Conservation (phyloP, 345 rosid species). For the Pistacia integerrima region DNA sequence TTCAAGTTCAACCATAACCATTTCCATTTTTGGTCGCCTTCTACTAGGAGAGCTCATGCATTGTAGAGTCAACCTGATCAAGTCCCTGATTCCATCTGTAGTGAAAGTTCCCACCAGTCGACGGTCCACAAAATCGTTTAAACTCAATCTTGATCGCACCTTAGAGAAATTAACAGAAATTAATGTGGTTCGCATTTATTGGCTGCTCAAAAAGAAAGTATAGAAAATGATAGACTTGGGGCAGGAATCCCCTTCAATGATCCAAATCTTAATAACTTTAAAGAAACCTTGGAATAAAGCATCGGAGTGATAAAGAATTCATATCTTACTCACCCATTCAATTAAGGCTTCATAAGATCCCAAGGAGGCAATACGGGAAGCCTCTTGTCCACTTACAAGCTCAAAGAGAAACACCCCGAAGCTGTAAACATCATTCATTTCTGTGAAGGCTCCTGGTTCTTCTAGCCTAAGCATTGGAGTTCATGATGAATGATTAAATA, state of each 20-base stretch:
- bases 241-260: too few relatives aligned
- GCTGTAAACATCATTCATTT: constrained; percentile 60
- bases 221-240: too few relatives aligned
- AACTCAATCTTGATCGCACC: constrained; percentile 41
- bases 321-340: constrained; percentile 43
- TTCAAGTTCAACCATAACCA: constrained; percentile 52
- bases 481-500: not conserved
- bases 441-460: constrained; percentile 38
- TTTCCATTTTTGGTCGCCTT: constrained; percentile 49
- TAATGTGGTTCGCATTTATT: too few relatives aligned
- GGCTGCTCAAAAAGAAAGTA: too few relatives aligned
- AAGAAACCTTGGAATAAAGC: not conserved
- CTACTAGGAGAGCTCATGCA: constrained; percentile 50
- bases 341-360: constrained; percentile 46
- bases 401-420: constrained; percentile 74
- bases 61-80: constrained; percentile 42
- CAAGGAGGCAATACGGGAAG: constrained; percentile 25
- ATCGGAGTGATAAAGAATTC: not conserved
- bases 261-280: not conserved
- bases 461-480: constrained; percentile 35
- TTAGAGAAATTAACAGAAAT: constrained; percentile 13
- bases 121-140: constrained; percentile 51
- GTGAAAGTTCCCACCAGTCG: constrained; percentile 57
- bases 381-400: constrained; percentile 56
- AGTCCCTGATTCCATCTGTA: constrained; percentile 43